Base-by-base conservation (phyloP, 768 basidiomycete species). In the Psilocybe subaeruginosa region DNA sequence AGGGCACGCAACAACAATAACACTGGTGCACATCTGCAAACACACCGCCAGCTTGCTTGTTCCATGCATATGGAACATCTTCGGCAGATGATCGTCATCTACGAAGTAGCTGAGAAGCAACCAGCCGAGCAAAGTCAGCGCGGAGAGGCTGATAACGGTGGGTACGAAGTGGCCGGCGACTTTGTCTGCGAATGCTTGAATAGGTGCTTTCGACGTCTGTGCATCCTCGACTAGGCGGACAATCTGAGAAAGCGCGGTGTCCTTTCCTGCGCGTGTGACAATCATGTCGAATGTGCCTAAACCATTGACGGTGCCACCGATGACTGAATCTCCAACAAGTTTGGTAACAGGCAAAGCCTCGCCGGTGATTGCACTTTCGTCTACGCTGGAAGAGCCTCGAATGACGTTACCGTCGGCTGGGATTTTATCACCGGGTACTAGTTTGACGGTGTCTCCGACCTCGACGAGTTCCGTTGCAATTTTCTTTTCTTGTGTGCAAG, bases 81-180 rank as follows among this genome's bases (percentile, higher is more conserved):
- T 77, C 0, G 97, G 97, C 7, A 99, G 80, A 37, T 75, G 74
- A 4, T 83, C 80, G 19, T 86, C 82, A 46, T 73, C 75, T 27
- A 91, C 60, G 27, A 90, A 57, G 61, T 79, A 77, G 30, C 91
- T 86, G 61, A 98, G 75, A 54, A 90, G 64, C 75, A 95, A 82
- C 97, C 97, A 99, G 0, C 70, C 80, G 49, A 88, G 64, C 75
- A 99, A 95, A 0, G 97, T 99, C 68, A 93, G 37, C 4, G 84
- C 71, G 1, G 94, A 87, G 29, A 99, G 88, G 0, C 86, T 78
- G 69, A 99, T 90, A 69, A 99, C 96, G 30, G 88, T 77, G 0
- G 97, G 97, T 0, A 99, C 96, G 72, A 99, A 99, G 78, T 90
- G 90, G 9, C 97, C 97, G 0, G 97, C 97, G 47, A 97, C 88